Evolutionary conservation across 2,329 filamentous ascomycete genomes (phyloP).

Genomic region (Epichloe brachyelytri): DNA sequence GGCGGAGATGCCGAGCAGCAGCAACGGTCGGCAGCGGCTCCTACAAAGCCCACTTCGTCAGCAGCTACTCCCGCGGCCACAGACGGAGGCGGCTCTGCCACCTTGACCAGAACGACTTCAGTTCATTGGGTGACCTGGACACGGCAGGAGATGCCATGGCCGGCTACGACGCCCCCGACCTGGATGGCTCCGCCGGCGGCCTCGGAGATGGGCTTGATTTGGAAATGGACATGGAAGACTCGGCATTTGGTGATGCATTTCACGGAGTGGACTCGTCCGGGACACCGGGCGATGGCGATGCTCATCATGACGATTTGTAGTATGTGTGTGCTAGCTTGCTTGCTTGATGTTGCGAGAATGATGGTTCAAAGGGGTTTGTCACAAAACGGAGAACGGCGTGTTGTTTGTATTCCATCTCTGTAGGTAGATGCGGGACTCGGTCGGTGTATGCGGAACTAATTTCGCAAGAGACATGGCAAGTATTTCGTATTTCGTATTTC

Average conservation of each 20-base stretch:
- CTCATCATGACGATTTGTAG: slow-evolving; percentile 22
- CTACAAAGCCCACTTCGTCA: slow-evolving; percentile 27
- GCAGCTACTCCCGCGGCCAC: slow-evolving; percentile 31
- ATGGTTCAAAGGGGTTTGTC: too few species aligned
- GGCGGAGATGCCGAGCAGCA: slow-evolving; percentile 6
- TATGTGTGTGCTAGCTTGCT: too few species aligned
- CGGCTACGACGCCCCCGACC: slow-evolving; percentile 47
- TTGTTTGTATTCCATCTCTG: not conserved
- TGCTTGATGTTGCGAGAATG: too few species aligned
- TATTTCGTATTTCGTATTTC: not conserved
- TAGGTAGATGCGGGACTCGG: not conserved
- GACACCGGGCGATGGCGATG: slow-evolving; percentile 24
- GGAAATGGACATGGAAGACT: slow-evolving; percentile 61
- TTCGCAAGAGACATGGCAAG: not conserved
- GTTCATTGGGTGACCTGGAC: slow-evolving; percentile 52
- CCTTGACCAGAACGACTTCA: slow-evolving; percentile 48
- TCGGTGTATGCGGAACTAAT: not conserved
- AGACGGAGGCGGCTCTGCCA: slow-evolving; percentile 28
- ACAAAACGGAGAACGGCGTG: too few species aligned
- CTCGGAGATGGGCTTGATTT: slow-evolving; percentile 45
- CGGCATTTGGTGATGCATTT: slow-evolving; percentile 74
- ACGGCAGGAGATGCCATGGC: slow-evolving; percentile 60
- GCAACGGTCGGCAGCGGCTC: slow-evolving; percentile 10
- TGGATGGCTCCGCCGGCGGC: slow-evolving; percentile 30
- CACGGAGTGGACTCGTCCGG: slow-evolving; percentile 42